A percentile compares a stretch with the other conserved stretches of the same genome.
Evolutionary conservation across 2,329 filamentous ascomycete genomes (phyloP).

Genomic region (Cadophora sp.): DNA sequence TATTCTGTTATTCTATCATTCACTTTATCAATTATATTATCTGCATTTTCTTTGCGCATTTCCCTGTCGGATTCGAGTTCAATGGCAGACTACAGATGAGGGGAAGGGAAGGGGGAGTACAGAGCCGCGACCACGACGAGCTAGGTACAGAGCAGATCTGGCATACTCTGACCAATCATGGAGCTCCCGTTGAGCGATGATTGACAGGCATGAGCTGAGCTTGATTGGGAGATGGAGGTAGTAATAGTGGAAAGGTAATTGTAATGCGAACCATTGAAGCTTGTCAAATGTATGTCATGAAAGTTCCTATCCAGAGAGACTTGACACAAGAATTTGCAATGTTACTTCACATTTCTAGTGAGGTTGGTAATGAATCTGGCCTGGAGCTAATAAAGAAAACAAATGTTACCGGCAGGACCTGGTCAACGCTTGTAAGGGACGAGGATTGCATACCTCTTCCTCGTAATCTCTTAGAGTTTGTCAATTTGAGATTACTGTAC

Average conservation of each 20-base stretch:
- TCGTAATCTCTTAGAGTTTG: too few relatives aligned
- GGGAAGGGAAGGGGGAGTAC: background rate
- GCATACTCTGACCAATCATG: slow-evolving; percentile 13
- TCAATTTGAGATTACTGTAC: too few relatives aligned
- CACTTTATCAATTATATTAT: background rate
- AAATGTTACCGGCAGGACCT: too few relatives aligned
- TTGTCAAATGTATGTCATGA: too few relatives aligned
- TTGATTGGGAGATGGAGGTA: background rate
- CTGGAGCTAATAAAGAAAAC: too few relatives aligned
- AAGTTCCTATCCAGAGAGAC: too few relatives aligned
- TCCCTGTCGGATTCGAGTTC: background rate
- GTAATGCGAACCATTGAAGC: too few relatives aligned
- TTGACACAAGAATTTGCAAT: too few relatives aligned
- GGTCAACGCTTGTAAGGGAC: too few relatives aligned
- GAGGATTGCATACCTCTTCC: too few relatives aligned
- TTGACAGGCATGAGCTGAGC: background rate
- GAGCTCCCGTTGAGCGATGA: slow-evolving; percentile 1
- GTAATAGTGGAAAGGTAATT: background rate
- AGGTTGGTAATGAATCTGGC: too few relatives aligned
- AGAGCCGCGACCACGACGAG: background rate
- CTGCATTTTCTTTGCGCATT: background rate
- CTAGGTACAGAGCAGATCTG: background rate
- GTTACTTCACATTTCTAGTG: too few relatives aligned
- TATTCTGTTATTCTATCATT: background rate
- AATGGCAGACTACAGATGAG: slow-evolving; percentile 3